Conservation (phyloP, 495 filamentous ascomycete genomes). For the Margaritispora aquatica region DNA sequence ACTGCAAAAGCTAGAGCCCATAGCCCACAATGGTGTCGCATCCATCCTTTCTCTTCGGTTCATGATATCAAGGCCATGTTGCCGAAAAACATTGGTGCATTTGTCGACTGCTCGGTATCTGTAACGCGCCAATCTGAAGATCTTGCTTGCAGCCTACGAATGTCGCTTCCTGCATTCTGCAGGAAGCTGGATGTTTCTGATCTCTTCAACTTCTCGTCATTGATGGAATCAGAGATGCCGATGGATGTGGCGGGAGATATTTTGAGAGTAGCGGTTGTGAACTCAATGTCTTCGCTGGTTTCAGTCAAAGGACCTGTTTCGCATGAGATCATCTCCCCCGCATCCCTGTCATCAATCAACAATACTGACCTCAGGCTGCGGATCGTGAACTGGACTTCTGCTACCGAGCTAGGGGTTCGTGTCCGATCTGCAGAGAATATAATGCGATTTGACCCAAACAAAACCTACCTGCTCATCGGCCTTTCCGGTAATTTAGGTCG, state of each 20-base stretch:
- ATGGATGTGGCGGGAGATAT: not conserved
- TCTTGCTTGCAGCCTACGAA: not conserved
- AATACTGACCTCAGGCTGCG: not conserved
- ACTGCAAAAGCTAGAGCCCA: not conserved
- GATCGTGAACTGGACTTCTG: slow-evolving; percentile 17
- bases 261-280: not conserved
- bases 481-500: slow-evolving; percentile 51
- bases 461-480: slow-evolving; percentile 53
- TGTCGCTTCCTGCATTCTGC: not conserved
- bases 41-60: not conserved
- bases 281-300: not conserved
- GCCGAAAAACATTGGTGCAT: not conserved
- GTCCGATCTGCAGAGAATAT: slow-evolving; percentile 5
- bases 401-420: slow-evolving; percentile 10
- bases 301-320: too few species aligned
- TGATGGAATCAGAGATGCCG: not conserved
- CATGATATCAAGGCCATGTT: not conserved
- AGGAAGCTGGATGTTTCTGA: not conserved
- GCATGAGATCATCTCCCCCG: not conserved
- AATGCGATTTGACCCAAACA: slow-evolving; percentile 29
- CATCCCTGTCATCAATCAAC: not conserved
- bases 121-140: not conserved
- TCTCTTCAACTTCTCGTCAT: not conserved
- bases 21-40: not conserved
- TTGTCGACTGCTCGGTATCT: not conserved